phyloP scores from a whole-genome alignment of 1,284 basidiomycete genomes.

The Melanopsichium pennsylvanicum region DNA sequence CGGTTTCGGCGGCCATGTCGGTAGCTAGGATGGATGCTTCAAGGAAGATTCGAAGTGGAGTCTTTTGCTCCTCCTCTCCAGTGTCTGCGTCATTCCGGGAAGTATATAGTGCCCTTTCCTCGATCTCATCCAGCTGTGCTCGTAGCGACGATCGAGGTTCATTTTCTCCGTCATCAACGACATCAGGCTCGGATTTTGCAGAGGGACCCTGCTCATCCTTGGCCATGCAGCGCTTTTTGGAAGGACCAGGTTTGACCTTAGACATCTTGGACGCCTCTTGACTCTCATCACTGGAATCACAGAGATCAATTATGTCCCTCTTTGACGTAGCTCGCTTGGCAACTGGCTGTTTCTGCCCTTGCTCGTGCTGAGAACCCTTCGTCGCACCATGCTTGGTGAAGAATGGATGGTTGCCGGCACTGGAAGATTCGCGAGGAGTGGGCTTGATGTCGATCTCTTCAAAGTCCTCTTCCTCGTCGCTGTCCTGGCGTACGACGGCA shows the following conservation, averaged over 20 bases:
- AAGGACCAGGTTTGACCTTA: conserved; percentile 1
- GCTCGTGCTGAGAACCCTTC: no score
- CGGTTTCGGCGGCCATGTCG: conserved; percentile 72
- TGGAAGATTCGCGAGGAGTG: background rate
- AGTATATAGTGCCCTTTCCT: no score
- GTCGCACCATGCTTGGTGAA: conserved; percentile 5
- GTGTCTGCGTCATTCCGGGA: conserved; percentile 26
- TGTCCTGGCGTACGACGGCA: conserved; percentile 3
- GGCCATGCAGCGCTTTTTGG: conserved; percentile 18
- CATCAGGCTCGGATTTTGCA: background rate
- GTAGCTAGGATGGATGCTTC: conserved; percentile 86
- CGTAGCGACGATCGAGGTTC: conserved; percentile 4
- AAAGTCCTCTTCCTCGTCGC: conserved; percentile 32
- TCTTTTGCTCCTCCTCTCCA: conserved; percentile 47
- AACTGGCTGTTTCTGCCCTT: background rate
- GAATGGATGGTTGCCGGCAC: conserved; percentile 7
- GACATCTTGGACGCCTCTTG: background rate
- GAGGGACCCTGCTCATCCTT: conserved; percentile 1
- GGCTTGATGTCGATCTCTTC: conserved; percentile 66
- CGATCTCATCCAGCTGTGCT: conserved; percentile 16
- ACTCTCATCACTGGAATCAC: conserved; percentile 17
- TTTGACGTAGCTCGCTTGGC: background rate
- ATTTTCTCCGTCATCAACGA: background rate
- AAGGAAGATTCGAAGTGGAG: conserved; percentile 78
- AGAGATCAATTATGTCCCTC: conserved; percentile 36